These are phyloP conservation scores for Stephania japonica DNA, from an alignment of 164 flowering plant genomes.

Conservation along the genomic window DNA sequence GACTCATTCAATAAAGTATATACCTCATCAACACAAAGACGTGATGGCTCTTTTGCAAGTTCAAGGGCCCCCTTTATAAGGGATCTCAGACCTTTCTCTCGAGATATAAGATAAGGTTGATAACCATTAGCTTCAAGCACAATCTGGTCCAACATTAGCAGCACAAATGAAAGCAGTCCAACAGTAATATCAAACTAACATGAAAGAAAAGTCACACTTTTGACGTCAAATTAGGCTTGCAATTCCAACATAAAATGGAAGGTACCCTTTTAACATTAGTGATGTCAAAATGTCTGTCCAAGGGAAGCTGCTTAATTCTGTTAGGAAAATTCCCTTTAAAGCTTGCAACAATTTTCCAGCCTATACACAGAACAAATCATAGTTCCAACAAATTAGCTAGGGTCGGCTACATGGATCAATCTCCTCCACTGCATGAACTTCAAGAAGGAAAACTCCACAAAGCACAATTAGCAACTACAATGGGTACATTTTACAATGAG, in stretches of 20 bases:
- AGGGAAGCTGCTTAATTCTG: slow-evolving; percentile 93
- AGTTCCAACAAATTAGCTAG: neutral
- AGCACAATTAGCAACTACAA: neutral
- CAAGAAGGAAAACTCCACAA: neutral
- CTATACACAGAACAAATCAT: slow-evolving; percentile 33
- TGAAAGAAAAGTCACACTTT: slow-evolving; percentile 50
- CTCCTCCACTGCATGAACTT: neutral
- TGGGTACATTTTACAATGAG: neutral
- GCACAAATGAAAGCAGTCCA: neutral
- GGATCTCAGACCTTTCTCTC: slow-evolving; percentile 94
- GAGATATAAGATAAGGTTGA: slow-evolving; percentile 99
- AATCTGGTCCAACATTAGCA: slow-evolving; percentile 40
- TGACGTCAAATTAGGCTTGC: slow-evolving; percentile 44
- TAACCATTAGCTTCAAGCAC: slow-evolving; percentile 99
- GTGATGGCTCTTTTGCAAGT: slow-evolving; percentile 95
- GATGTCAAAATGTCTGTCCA: slow-evolving; percentile 94
- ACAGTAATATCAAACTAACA: neutral
- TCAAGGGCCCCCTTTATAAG: slow-evolving; percentile 84
- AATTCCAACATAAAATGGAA: neutral
- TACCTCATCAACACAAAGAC: slow-evolving; percentile 98
- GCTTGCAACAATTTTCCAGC: slow-evolving; percentile 98
- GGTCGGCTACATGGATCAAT: too few relatives aligned
- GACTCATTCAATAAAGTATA: neutral
- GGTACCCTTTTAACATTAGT: slow-evolving; percentile 93
- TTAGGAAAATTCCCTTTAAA: slow-evolving; percentile 98